Percentiles rank a stretch among this genome's conserved stretches.
phyloP scores from a whole-genome alignment of 169 alveolate species.

The Cryptosporidium tyzzeri region DNA sequence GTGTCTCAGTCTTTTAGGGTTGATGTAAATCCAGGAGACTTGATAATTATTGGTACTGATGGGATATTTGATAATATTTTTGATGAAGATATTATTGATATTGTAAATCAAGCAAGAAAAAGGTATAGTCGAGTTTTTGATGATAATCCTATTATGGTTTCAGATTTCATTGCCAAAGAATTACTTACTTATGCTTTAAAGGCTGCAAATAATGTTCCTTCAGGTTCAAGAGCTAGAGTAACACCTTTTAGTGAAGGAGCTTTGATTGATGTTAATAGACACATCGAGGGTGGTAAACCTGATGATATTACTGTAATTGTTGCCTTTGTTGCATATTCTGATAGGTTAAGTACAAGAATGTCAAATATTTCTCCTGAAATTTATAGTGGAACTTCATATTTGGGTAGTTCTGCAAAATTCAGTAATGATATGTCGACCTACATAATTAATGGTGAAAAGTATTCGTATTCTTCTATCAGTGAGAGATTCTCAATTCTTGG shows the following conservation, averaged over 20 bases:
- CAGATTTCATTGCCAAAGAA: constrained; percentile 69
- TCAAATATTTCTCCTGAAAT: constrained; percentile 63
- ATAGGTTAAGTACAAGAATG: constrained; percentile 17
- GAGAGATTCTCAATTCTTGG: constrained; percentile 51
- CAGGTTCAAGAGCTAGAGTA: constrained; percentile 53
- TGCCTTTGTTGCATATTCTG: constrained; percentile 76
- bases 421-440: constrained; percentile 54
- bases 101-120: constrained; percentile 76
- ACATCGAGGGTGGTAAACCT: constrained; percentile 82
- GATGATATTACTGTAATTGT: constrained; percentile 83
- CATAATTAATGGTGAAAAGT: constrained; percentile 72
- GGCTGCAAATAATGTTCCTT: constrained; percentile 60
- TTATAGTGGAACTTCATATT: constrained; percentile 46
- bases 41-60: constrained; percentile 85
- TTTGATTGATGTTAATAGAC: constrained; percentile 77
- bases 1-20: constrained; percentile 79
- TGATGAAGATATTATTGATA: constrained; percentile 83
- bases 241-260: constrained; percentile 82
- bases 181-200: constrained; percentile 41
- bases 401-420: constrained; percentile 73
- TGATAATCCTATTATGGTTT: constrained; percentile 33
- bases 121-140: constrained; percentile 36
- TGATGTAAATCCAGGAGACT: constrained; percentile 82
- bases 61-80: constrained; percentile 87
- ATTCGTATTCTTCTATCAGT: constrained; percentile 56